Percentiles rank a stretch among this genome's conserved stretches.
Conservation (phyloP, 164 flowering plant genomes). For the Saururus chinensis region DNA sequence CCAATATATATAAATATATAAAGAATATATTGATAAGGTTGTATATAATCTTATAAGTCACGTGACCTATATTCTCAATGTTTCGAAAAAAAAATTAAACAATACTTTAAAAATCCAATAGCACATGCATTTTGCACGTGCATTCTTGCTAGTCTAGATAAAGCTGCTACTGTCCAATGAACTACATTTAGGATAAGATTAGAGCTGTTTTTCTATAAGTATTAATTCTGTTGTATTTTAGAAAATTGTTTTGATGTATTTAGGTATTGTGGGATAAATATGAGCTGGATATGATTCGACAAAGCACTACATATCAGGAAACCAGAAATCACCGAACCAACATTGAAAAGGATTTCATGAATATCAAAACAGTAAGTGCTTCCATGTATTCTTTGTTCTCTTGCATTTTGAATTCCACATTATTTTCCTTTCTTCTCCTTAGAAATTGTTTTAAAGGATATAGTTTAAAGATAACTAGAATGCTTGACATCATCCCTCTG, state of each 20-base stretch:
- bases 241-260: neutral
- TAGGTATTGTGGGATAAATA: conserved; percentile 71
- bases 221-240: neutral
- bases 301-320: conserved; percentile 48
- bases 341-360: conserved; percentile 42
- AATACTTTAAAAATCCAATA: no score
- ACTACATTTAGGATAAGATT: neutral
- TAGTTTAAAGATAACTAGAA: no score
- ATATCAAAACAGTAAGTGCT: conserved; percentile 35
- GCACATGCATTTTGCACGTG: no score
- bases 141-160: no score
- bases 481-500: no score
- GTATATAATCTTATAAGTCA: no score
- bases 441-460: neutral
- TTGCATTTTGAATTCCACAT: neutral
- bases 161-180: no score
- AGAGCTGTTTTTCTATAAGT: neutral
- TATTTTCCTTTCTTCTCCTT: neutral
- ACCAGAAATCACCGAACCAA: conserved; percentile 35
- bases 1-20: no score
- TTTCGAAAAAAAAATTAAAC: no score
- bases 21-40: no score
- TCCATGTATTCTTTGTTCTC: neutral
- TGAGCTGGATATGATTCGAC: conserved; percentile 57
- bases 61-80: no score